Evolutionary conservation across 2,329 filamentous ascomycete genomes (phyloP), one percentile per base, ranked within the genome.

Genomic region (Paecilomyces variotii): DNA sequence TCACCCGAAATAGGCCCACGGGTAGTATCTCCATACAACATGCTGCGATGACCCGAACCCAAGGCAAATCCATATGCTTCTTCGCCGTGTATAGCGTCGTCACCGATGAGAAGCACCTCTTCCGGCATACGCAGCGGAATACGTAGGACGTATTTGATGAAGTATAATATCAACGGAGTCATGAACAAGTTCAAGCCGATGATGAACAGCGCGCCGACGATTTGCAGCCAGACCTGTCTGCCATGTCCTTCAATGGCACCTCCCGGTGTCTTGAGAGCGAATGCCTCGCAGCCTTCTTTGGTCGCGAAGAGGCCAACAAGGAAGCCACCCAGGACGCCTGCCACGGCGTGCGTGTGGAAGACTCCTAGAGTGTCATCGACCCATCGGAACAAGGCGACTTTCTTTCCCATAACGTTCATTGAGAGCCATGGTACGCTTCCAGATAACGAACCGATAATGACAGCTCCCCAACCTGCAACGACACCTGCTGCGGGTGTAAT

Each of bases 341-440:
- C 78, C 2, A 81, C 74, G 64, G 76, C 72, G 66, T 81, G 79
- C 0, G 79, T 81, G 66, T 81, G 75, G 56, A 78, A 75, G 39
- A 79, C 73, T 59, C 78, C 80, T 50, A 83, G 75, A 9, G 59
- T 74, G 65, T 86, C 82, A 66, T 85, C 81, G 60, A 79, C 76
- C 62, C 77, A 74, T 65, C 82, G 81, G 81, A 87, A 86, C 70
- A 86, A 85, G 62, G 82, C 82, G 57, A 68, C 65, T 57, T 72
- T 74, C 64, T 76, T 78, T 56, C 75, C 77, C 5, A 77, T 62
- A 25, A 80, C 68, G 67, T 81, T 81, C 78, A 81, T 80, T 26
- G 73, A 75, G 11, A 79, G 58, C 79, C 78, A 81, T 1, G 79
- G 79, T 19, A 81, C 72, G 11, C 66, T 70, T 11, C 78, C 79